Conservation (phyloP, 106 monocot species). For the Phalaenopsis aphrodite region DNA sequence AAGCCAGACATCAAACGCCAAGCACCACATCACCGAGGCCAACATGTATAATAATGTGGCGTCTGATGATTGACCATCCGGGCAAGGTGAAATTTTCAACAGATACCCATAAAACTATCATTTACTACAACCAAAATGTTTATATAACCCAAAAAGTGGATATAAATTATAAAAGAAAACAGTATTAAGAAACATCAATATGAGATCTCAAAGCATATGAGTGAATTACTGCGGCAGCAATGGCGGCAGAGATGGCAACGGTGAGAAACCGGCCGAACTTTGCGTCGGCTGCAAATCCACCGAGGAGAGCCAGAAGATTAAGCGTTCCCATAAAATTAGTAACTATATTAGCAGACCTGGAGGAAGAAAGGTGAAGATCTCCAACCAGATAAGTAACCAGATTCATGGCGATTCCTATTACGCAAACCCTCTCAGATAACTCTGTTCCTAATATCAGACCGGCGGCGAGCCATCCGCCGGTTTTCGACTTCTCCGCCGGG, state of each 20-base stretch:
- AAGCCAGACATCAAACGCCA: too few species aligned
- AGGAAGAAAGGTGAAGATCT: slow-evolving; percentile 52
- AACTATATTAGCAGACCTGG: slow-evolving; percentile 64
- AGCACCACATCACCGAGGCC: too few species aligned
- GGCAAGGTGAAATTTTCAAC: too few species aligned
- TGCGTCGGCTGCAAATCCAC: slow-evolving; percentile 73
- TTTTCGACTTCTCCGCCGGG: slow-evolving; percentile 53
- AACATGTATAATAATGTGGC: too few species aligned
- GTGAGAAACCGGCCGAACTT: slow-evolving; percentile 74
- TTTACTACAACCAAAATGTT: neutral
- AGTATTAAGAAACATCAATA: too few species aligned
- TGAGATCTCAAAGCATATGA: too few species aligned
- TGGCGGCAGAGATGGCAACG: slow-evolving; percentile 38
- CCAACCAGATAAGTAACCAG: slow-evolving; percentile 74
- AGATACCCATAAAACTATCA: too few species aligned
- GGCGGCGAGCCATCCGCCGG: slow-evolving; percentile 79
- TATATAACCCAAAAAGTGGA: too few species aligned
- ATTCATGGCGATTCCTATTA: slow-evolving; percentile 80
- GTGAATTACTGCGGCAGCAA: slow-evolving; percentile 26
- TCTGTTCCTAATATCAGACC: slow-evolving; percentile 65
- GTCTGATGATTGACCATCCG: too few species aligned
- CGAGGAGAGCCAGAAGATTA: slow-evolving; percentile 57
- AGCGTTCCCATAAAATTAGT: slow-evolving; percentile 88
- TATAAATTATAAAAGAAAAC: too few species aligned
- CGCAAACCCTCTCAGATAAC: slow-evolving; percentile 63